Conservation (phyloP, 108 stramenopile genomes). For the Cyclotella choctawhatcheeana region DNA sequence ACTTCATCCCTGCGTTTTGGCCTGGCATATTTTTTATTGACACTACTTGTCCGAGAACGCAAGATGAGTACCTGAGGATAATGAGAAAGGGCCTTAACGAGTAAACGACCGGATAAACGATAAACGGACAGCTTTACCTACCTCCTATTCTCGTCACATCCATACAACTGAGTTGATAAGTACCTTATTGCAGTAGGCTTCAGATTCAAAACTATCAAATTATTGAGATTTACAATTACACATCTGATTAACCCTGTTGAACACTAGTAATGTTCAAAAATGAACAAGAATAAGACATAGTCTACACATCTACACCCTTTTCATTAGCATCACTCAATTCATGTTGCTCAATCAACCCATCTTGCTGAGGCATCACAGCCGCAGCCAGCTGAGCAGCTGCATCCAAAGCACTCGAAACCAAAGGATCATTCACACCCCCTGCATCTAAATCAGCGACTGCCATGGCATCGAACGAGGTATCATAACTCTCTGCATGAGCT, state of each 20-base stretch:
- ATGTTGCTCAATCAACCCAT: not conserved
- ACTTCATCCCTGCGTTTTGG: no score
- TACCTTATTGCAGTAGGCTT: not conserved
- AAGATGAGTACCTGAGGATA: no score
- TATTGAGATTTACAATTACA: not conserved
- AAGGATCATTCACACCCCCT: not conserved
- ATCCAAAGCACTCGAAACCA: slow-evolving; percentile 49
- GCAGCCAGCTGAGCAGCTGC: slow-evolving; percentile 68
- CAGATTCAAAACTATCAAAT: not conserved
- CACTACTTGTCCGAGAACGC: no score
- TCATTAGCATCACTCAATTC: not conserved
- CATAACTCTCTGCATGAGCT: slow-evolving; percentile 19
- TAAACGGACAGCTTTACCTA: no score
- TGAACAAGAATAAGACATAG: not conserved
- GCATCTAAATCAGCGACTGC: slow-evolving; percentile 28
- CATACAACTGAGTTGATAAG: no score
- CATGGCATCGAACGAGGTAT: slow-evolving; percentile 42
- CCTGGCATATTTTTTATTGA: no score
- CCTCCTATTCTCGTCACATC: no score
- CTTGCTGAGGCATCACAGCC: slow-evolving; percentile 13
- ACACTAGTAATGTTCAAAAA: not conserved
- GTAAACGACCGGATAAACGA: no score
- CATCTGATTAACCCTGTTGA: not conserved
- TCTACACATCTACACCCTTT: not conserved
- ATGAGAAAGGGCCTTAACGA: no score